Evolutionary conservation across 441 rosid species (phyloP).

Genomic region (Erodium trifolium): DNA sequence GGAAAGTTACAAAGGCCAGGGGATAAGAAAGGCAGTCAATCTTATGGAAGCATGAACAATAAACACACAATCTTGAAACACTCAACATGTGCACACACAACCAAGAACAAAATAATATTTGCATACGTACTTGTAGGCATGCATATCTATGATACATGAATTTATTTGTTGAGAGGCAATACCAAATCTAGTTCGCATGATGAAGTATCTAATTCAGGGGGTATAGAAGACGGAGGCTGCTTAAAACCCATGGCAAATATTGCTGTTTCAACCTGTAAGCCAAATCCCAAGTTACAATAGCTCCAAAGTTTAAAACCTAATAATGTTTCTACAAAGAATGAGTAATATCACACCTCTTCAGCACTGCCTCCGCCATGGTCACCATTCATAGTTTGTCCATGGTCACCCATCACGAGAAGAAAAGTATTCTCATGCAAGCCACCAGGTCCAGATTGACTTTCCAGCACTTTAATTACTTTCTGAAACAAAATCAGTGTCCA

Average conservation of each 20-base stretch:
- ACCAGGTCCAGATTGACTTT: slow-evolving; percentile 70
- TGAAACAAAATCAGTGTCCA: slow-evolving; percentile 23
- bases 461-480: slow-evolving; percentile 57
- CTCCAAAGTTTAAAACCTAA: slow-evolving; percentile 15
- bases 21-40: slow-evolving; percentile 2
- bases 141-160: slow-evolving; percentile 1
- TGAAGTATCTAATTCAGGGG: slow-evolving; percentile 60
- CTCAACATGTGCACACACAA: slow-evolving; percentile 5
- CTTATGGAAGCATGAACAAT: not conserved
- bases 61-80: not conserved
- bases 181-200: slow-evolving; percentile 54
- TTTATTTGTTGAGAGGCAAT: slow-evolving; percentile 19
- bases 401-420: slow-evolving; percentile 96
- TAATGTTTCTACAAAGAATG: slow-evolving; percentile 8
- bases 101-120: not conserved
- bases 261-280: slow-evolving; percentile 79
- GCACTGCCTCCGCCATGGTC: slow-evolving; percentile 98
- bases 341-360: slow-evolving; percentile 58
- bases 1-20: not conserved
- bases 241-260: slow-evolving; percentile 85
- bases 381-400: slow-evolving; percentile 94
- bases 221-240: slow-evolving; percentile 46
- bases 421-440: slow-evolving; percentile 76
- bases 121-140: not conserved
- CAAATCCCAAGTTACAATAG: slow-evolving; percentile 20